Evolutionary conservation across 2,329 filamentous ascomycete species (phyloP).

Genomic region (Cytospora leucostoma): DNA sequence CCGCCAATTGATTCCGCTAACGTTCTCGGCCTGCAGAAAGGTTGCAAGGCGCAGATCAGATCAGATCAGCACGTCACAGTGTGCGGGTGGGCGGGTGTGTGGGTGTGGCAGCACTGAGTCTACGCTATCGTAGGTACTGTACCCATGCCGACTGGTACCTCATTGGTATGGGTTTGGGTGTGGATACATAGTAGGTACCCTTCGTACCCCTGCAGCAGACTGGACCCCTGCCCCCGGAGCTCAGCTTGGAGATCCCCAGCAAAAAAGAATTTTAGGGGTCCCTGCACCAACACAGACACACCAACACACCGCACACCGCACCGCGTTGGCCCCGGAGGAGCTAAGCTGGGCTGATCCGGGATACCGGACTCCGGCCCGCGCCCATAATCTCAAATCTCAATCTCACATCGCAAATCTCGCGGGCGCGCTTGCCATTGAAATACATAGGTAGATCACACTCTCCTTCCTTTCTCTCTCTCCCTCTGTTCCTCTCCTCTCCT

Average conservation of each 20-base stretch:
- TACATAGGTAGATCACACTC: background rate
- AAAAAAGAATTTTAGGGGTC: conserved; percentile 3
- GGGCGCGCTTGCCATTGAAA: background rate
- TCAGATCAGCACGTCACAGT: conserved; percentile 3
- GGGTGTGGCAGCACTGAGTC: too few species aligned
- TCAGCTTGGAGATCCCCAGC: background rate
- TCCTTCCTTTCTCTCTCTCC: background rate
- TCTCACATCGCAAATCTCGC: background rate
- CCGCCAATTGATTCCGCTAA: background rate
- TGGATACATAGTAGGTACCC: too few species aligned
- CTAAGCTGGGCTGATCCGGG: background rate
- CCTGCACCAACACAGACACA: background rate
- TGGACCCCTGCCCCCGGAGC: background rate
- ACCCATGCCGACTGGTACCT: background rate
- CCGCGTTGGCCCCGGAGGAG: background rate
- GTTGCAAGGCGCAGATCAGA: background rate
- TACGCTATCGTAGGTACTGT: background rate
- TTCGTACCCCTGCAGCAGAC: background rate
- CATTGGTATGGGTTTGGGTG: too few species aligned
- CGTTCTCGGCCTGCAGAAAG: background rate
- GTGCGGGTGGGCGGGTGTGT: background rate
- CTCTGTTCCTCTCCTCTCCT: background rate
- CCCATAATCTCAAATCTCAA: background rate
- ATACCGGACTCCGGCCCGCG: background rate
- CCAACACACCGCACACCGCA: background rate